Evolutionary conservation across 2,329 filamentous ascomycete species (phyloP).

Genomic region (Lecanicillium sp.): DNA sequence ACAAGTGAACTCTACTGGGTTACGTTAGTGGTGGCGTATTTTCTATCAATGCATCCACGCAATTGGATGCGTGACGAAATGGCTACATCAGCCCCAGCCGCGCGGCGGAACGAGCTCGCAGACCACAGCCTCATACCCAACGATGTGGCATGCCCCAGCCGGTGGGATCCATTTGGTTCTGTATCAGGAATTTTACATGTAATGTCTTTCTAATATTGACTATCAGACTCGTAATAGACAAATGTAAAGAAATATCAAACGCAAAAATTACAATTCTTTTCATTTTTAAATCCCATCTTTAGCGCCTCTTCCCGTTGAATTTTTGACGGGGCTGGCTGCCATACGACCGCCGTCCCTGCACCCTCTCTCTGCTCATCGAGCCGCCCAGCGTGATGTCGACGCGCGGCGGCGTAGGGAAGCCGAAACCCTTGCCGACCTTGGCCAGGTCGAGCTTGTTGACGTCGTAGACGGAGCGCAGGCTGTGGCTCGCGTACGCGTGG

Average conservation of each 20-base stretch:
- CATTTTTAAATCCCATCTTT: conserved; percentile 4
- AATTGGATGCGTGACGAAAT: too few relatives aligned
- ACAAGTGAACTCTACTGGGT: too few relatives aligned
- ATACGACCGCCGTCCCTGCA: conserved; percentile 59
- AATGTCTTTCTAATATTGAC: too few relatives aligned
- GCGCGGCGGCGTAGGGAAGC: conserved; percentile 69
- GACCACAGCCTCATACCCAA: too few relatives aligned
- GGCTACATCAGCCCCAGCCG: too few relatives aligned
- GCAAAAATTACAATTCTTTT: not conserved
- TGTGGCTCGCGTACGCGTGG: conserved; percentile 83
- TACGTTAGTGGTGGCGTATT: too few relatives aligned
- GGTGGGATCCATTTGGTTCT: too few relatives aligned
- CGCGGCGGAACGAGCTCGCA: too few relatives aligned
- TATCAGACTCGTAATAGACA: too few relatives aligned
- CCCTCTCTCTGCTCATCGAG: conserved; percentile 69
- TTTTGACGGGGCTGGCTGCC: conserved; percentile 70
- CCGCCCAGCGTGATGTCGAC: conserved; percentile 80
- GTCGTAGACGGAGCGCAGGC: conserved; percentile 57
- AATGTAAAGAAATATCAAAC: not conserved
- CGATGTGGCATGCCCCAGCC: too few relatives aligned
- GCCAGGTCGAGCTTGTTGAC: conserved; percentile 77
- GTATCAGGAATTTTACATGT: too few relatives aligned
- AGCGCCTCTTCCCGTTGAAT: conserved; percentile 17
- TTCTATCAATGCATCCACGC: too few relatives aligned
- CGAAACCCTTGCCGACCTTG: conserved; percentile 80